These are phyloP conservation scores for Holtermannia corniformis DNA, from an alignment of 768 basidiomycete species.

Conservation along the genomic window DNA sequence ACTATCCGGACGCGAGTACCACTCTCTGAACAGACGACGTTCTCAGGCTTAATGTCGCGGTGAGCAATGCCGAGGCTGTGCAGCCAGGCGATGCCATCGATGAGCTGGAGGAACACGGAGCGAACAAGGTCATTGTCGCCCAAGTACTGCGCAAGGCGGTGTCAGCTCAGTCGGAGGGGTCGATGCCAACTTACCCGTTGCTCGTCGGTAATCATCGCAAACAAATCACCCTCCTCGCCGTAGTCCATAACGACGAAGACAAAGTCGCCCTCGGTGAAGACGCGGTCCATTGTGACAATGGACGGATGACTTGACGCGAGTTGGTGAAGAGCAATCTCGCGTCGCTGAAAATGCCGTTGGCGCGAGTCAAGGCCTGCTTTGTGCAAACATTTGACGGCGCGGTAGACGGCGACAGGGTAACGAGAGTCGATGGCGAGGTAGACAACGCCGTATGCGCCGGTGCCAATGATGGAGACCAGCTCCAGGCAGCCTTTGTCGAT, in stretches of 20 bases:
- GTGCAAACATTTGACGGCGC: slow-evolving; percentile 80
- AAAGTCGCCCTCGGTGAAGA: slow-evolving; percentile 33
- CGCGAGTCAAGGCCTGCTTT: slow-evolving; percentile 49
- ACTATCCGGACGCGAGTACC: slow-evolving; percentile 30
- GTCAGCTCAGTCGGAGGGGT: not conserved
- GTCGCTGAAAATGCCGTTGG: slow-evolving; percentile 57
- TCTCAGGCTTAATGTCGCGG: slow-evolving; percentile 40
- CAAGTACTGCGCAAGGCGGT: slow-evolving; percentile 46
- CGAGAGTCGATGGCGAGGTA: slow-evolving; percentile 66
- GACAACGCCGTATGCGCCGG: slow-evolving; percentile 91
- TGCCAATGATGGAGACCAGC: slow-evolving; percentile 76
- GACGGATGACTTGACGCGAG: slow-evolving; percentile 39
- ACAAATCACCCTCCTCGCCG: slow-evolving; percentile 38
- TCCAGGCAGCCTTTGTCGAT: slow-evolving; percentile 76
- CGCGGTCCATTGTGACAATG: slow-evolving; percentile 31
- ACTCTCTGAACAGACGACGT: slow-evolving; percentile 45
- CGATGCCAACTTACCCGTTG: slow-evolving; percentile 32
- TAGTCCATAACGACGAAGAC: slow-evolving; percentile 39
- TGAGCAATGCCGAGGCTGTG: slow-evolving; percentile 36
- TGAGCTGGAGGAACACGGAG: slow-evolving; percentile 78
- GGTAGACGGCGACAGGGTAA: slow-evolving; percentile 44
- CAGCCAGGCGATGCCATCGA: slow-evolving; percentile 62
- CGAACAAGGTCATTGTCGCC: slow-evolving; percentile 63
- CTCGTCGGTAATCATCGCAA: slow-evolving; percentile 34
- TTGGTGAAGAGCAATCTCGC: slow-evolving; percentile 53